These are phyloP conservation scores for Tagetes patula DNA, from an alignment of 129 eudicot genomes.

Conservation along the genomic window DNA sequence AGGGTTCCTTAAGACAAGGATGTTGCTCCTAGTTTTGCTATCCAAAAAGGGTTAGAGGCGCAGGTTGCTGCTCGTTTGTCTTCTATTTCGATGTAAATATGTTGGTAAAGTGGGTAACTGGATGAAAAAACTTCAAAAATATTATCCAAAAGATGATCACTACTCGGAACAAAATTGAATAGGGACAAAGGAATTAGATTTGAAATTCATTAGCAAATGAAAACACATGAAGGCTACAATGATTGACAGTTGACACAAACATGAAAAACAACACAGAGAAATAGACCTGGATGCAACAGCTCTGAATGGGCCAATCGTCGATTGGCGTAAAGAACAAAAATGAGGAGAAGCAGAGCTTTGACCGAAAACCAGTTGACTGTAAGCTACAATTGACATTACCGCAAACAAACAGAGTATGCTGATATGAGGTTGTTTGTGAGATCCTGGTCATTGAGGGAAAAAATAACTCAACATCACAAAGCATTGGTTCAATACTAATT, in stretches of 20 bases:
- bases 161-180: neutral
- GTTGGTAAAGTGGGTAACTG: too few relatives aligned
- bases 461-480: constrained; percentile 1
- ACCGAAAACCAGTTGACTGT: constrained; percentile 32
- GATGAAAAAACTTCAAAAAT: neutral
- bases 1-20: too few relatives aligned
- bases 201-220: neutral
- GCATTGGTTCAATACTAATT: neutral
- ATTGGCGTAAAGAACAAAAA: constrained; percentile 27
- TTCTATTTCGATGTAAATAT: too few relatives aligned
- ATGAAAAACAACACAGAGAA: neutral
- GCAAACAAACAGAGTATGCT: constrained; percentile 20
- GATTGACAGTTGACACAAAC: neutral
- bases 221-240: neutral
- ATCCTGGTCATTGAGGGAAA: constrained; percentile 4
- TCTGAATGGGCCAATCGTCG: constrained; percentile 29
- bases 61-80: too few relatives aligned
- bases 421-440: neutral
- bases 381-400: constrained; percentile 35
- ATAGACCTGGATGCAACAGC: constrained; percentile 35
- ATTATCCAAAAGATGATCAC: neutral
- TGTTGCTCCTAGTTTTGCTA: too few relatives aligned
- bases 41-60: too few relatives aligned
- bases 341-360: constrained; percentile 27
- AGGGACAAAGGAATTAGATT: neutral